Base-by-base conservation (phyloP, 257 asterid genomes). In the Mitragyna speciosa region DNA sequence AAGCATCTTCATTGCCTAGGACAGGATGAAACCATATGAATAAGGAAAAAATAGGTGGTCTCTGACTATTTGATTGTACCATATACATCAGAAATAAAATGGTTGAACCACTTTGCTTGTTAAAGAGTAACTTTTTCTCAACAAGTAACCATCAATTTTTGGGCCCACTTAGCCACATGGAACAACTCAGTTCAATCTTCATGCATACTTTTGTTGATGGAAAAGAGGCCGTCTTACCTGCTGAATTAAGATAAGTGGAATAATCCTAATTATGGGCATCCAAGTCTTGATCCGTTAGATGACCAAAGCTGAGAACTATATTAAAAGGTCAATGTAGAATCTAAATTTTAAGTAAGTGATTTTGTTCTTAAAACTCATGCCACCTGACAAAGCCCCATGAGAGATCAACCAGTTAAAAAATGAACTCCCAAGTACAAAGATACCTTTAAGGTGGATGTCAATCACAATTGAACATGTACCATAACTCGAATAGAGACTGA, bases 1-100 rank as follows among this genome's bases (percentile, higher is more conserved):
- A 61, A 77, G 73, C 74, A 36, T 77, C 76, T 64, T 77, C 52
- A n/a, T 73, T 59, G 43, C 85, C 85, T 82, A 68, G 41, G 20
- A 56, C 72, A 78, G 20, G 4, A 41, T 12, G 30, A 33, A 69
- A 30, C 43, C 61, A 66, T n/a, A 70, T 12, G 52, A 20, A 36
- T 36, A 36, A 36, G 41, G 41, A 36, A 36, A 36, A 67, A 6
- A 47, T n/a, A 39, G 41, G 70, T 36, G 39, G 43, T 26, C 22
- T 2, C 24, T 7, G 19, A 14, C 28, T 43, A 70, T 69, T 56
- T 22, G 20, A 56, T 56, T 20, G 19, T 7, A 70, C 30, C 31
- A 41, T 20, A 41, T 20, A 70, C 19, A 70, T 45, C 56, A 70
- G 33, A 2, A 41, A 11, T 20, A 19, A 8, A 22, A 28, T 65